A percentile compares a stretch with the other conserved stretches of the same genome.
phyloP scores from a whole-genome alignment of 768 basidiomycete genomes.

The Basidioascus undulatus region DNA sequence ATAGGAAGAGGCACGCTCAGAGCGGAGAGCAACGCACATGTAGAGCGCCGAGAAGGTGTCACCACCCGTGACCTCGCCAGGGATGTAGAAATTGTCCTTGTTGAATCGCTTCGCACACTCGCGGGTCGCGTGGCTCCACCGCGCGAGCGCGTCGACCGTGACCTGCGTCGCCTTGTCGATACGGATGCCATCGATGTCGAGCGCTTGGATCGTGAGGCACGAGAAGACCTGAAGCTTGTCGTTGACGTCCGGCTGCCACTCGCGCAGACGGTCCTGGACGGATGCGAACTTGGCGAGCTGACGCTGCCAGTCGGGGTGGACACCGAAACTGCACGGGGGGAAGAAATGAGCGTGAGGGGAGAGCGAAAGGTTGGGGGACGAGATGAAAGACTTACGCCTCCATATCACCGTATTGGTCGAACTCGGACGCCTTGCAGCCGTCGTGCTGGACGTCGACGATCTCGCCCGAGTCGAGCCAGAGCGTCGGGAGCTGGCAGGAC shows the following conservation, averaged over 20 bases:
- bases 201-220: conserved; percentile 63
- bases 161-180: conserved; percentile 88
- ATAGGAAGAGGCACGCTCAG: not conserved
- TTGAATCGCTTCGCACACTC: conserved; percentile 43
- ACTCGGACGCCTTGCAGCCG: conserved; percentile 62
- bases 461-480: conserved; percentile 57
- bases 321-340: conserved; percentile 2
- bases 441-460: conserved; percentile 29
- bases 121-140: conserved; percentile 50
- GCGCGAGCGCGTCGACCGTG: conserved; percentile 51
- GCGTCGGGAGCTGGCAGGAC: conserved; percentile 48
- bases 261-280: conserved; percentile 81
- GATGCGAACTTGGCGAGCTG: conserved; percentile 86
- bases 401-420: conserved; percentile 90
- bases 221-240: conserved; percentile 50
- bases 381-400: conserved; percentile 93
- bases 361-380: conserved; percentile 26
- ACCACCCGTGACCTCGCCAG: conserved; percentile 86
- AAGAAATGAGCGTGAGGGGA: not conserved
- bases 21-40: conserved; percentile 33
- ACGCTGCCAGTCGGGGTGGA: conserved; percentile 35
- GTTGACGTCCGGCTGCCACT: conserved; percentile 66
- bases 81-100: conserved; percentile 72
- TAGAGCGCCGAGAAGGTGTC: conserved; percentile 73
- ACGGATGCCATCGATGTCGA: conserved; percentile 83